These are phyloP conservation scores for Podosphaera aphanis DNA, from an alignment of 2,329 filamentous ascomycete species.

Conservation along the genomic window DNA sequence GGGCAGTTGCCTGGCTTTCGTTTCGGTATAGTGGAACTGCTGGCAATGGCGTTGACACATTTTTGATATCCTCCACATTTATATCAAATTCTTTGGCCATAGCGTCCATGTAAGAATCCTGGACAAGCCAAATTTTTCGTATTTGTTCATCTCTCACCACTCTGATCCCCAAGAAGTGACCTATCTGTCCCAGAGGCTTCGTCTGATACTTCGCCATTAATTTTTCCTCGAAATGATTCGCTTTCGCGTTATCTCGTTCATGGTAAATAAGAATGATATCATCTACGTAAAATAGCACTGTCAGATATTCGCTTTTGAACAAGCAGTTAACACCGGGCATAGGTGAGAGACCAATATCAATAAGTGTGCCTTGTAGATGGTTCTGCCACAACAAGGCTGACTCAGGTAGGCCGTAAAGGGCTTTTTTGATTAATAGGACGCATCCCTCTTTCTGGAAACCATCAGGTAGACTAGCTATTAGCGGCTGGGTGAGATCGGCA, in stretches of 20 bases:
- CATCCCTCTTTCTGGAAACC: not conserved
- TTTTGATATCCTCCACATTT: not conserved
- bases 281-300: not conserved
- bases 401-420: not conserved
- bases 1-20: not conserved
- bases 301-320: not conserved
- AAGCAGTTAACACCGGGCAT: slow-evolving; percentile 2
- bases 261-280: not conserved
- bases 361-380: not conserved
- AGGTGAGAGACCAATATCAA: not conserved
- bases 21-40: not conserved
- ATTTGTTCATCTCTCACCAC: not conserved
- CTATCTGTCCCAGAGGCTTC: not conserved
- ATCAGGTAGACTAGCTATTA: not conserved
- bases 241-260: not conserved
- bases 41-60: not conserved
- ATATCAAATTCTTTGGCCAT: not conserved
- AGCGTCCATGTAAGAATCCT: not conserved
- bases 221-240: not conserved
- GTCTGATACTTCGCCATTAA: slow-evolving; percentile 1
- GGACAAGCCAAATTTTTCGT: slow-evolving; percentile 1
- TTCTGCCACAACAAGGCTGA: not conserved
- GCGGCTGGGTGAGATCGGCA: not conserved
- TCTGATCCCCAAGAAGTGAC: slow-evolving; percentile 1
- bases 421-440: not conserved